Conservation (phyloP, 1,284 basidiomycete species). For the Naganishia liquefaciens region DNA sequence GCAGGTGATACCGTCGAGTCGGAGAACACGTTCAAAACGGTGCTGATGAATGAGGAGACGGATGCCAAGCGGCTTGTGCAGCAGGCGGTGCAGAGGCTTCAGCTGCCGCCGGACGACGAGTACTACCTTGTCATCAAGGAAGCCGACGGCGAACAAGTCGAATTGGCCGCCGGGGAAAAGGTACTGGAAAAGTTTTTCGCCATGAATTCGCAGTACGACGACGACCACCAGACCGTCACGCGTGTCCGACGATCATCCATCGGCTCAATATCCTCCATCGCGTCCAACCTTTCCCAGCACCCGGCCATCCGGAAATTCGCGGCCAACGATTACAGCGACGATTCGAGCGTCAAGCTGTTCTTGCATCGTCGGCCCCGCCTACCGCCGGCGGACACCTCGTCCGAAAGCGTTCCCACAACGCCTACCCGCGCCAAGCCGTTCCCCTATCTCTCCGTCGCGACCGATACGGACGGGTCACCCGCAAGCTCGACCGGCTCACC, state of each 20-base stretch:
- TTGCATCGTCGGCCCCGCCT: slow-evolving; percentile 63
- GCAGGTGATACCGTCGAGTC: slow-evolving; percentile 77
- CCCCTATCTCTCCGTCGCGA: slow-evolving; percentile 30
- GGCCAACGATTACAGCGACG: slow-evolving; percentile 96
- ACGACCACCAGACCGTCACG: slow-evolving; percentile 39
- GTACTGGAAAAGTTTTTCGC: slow-evolving; percentile 88
- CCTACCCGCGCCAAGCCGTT: slow-evolving; percentile 22
- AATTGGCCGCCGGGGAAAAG: slow-evolving; percentile 68
- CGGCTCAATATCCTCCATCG: slow-evolving; percentile 86
- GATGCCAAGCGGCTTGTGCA: slow-evolving; percentile 78
- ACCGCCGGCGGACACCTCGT: slow-evolving; percentile 40
- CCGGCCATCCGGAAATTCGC: slow-evolving; percentile 88
- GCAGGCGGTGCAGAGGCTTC: slow-evolving; percentile 92
- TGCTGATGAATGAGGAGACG: slow-evolving; percentile 82
- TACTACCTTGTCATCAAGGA: slow-evolving; percentile 93
- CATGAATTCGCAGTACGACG: slow-evolving; percentile 43
- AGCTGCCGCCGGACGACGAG: slow-evolving; percentile 62
- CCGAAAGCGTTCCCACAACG: slow-evolving; percentile 26
- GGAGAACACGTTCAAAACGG: slow-evolving; percentile 97
- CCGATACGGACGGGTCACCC: slow-evolving; percentile 11
- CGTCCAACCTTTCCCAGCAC: slow-evolving; percentile 86
- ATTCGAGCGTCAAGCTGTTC: slow-evolving; percentile 95
- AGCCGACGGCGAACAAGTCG: slow-evolving; percentile 74
- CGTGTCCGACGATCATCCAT: slow-evolving; percentile 84
- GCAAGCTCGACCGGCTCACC: slow-evolving; percentile 65